phyloP scores from a whole-genome alignment of 1,139 yeast species.

The Candida smagusa region DNA sequence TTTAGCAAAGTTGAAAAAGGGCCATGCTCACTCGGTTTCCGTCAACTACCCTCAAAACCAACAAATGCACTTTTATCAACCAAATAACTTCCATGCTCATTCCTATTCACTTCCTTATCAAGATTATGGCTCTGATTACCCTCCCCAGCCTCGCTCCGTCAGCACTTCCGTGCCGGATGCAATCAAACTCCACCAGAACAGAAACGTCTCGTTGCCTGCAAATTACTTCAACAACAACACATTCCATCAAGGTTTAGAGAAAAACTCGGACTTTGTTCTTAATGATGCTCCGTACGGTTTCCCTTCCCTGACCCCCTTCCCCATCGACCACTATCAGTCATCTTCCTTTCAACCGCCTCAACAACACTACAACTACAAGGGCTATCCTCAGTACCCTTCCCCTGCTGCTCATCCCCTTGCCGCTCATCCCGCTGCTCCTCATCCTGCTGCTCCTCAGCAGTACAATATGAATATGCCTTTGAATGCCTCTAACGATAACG shows the following conservation, averaged over 20 bases:
- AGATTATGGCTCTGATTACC: conserved; percentile 1
- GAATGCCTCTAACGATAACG: neutral
- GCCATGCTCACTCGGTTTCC: conserved; percentile 5
- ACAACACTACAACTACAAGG: conserved; percentile 2
- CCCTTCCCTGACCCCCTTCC: conserved; percentile 3
- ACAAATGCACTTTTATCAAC: conserved; percentile 3
- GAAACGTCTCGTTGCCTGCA: conserved; percentile 12
- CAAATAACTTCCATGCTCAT: conserved; percentile 2
- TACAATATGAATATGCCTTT: conserved; percentile 1
- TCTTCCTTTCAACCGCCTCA: conserved; percentile 1
- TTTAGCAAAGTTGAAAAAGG: conserved; percentile 1
- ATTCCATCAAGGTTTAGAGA: conserved; percentile 4
- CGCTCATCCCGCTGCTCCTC: conserved; percentile 2
- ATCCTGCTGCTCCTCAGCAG: conserved; percentile 1
- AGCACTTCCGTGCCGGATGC: conserved; percentile 2
- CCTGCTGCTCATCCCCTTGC: neutral
- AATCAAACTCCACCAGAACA: conserved; percentile 3
- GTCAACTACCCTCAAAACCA: conserved; percentile 1
- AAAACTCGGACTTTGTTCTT: conserved; percentile 9
- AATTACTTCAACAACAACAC: conserved; percentile 8
- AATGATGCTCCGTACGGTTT: conserved; percentile 14
- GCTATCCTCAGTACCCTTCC: neutral
- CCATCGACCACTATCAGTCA: neutral
- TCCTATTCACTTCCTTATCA: conserved; percentile 4
- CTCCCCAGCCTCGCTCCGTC: conserved; percentile 4